Base-by-base conservation (phyloP, 371 early-diverging fungal genomes). In the Dinochytrium kinnereticum region DNA sequence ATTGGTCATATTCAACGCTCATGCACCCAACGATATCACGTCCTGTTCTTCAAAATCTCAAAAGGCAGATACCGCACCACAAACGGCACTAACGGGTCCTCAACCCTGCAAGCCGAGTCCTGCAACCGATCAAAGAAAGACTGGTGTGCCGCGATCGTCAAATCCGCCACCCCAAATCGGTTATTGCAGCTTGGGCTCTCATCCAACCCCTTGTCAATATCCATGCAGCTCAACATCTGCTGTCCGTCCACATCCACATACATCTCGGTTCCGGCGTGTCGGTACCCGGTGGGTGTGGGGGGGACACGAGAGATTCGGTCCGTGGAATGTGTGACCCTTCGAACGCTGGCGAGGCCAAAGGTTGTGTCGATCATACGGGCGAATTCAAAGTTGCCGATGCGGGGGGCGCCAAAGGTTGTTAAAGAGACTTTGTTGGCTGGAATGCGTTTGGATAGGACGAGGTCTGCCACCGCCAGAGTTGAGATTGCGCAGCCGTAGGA, bases 351-450 rank as follows among this genome's bases (percentile, higher is more conserved):
- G 13, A 64, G 21, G 2, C 31, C 10, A 36, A 64, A 15, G 31
- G 2, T 24, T 24, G 31, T 37, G 34, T 64, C 64, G 64, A 64
- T 24, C 13, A 30, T 10, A 17, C 64, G 64, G 5, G 64, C 64
- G 34, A 64, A 64, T 64, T 64, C 64, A 31, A 31, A 64, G 24
- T 64, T 64, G 3, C 64, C 64, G 64, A 64, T 19, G 24, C 64
- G 64, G 21, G 64, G 64, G 34, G 31, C 19, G 34, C 64, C 64
- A 36, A 64, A 34, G 13, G 36, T 17, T 19, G 64, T 64, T 3
- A 64, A 24, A 17, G 7, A 24, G 38, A 34, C 34, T 3, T 7
- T 3, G 64, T 10, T 13, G 17, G 31, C 31, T 7, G 31, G 64
- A 36, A 34, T 34, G 64, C 19, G 64, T 7, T 13, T 10, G 64